These are phyloP conservation scores for Striga asiatica DNA, from an alignment of 257 asterid species.

Conservation along the genomic window DNA sequence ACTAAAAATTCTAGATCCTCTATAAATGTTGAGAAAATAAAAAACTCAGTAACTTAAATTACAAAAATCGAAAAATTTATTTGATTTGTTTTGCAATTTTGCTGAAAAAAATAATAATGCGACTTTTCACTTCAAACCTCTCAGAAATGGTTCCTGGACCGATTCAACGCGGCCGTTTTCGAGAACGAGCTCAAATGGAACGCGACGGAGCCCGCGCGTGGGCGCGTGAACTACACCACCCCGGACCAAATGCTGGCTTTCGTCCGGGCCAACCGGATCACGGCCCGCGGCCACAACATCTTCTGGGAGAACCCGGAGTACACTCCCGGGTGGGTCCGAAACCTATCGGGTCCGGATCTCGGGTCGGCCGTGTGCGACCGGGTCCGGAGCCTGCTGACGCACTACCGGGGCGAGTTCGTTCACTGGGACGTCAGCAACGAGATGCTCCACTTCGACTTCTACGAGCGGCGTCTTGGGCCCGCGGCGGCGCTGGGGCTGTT, in stretches of 20 bases:
- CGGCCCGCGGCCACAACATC: conserved; percentile 49
- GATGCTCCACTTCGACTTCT: conserved; percentile 40
- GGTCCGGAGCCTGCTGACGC: conserved; percentile 25
- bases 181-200: conserved; percentile 63
- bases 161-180: conserved; percentile 47
- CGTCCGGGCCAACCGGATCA: conserved; percentile 21
- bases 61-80: too few species aligned
- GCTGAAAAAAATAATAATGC: background rate
- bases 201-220: conserved; percentile 26
- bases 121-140: background rate
- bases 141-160: conserved; percentile 43
- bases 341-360: conserved; percentile 21
- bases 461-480: conserved; percentile 32
- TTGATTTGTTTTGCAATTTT: too few species aligned
- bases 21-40: too few species aligned
- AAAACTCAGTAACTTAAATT: too few species aligned
- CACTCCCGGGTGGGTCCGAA: conserved; percentile 34
- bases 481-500: conserved; percentile 29
- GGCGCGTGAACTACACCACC: conserved; percentile 33
- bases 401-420: conserved; percentile 36
- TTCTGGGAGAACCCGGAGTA: conserved; percentile 43
- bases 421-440: conserved; percentile 76
- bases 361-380: conserved; percentile 24
- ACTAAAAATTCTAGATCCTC: too few species aligned
- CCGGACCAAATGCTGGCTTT: conserved; percentile 40